phyloP scores from a whole-genome alignment of 2,329 filamentous ascomycete genomes.

The Bipolaris cookei region DNA sequence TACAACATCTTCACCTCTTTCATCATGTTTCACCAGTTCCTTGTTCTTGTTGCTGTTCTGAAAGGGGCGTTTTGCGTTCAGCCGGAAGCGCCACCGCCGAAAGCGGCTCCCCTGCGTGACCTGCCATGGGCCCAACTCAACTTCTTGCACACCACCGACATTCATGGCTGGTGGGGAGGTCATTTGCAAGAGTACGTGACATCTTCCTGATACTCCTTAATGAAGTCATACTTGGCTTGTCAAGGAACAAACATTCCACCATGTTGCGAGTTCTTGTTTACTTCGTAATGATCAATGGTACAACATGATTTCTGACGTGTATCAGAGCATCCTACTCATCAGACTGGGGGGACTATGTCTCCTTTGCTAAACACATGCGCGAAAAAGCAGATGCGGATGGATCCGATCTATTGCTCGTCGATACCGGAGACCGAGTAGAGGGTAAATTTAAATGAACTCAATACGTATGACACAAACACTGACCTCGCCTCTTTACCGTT shows the following conservation, averaged over 20 bases:
- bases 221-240: neutral
- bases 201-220: neutral
- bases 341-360: constrained; percentile 98
- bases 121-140: constrained; percentile 94
- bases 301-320: constrained; percentile 12
- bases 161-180: constrained; percentile 93
- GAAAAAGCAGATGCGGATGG: constrained; percentile 78
- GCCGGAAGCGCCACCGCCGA: constrained; percentile 77
- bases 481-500: constrained; percentile 1
- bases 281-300: neutral
- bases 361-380: constrained; percentile 84
- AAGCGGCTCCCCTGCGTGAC: constrained; percentile 80
- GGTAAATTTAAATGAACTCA: neutral
- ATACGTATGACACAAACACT: neutral
- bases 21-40: constrained; percentile 27
- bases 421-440: constrained; percentile 80
- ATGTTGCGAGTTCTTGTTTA: neutral
- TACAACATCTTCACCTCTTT: constrained; percentile 3
- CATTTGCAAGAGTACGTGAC: constrained; percentile 81
- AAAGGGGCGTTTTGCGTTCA: constrained; percentile 65
- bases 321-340: constrained; percentile 83
- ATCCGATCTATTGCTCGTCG: constrained; percentile 86
- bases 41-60: constrained; percentile 27
- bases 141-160: constrained; percentile 87
- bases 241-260: neutral